Base-by-base conservation (phyloP, 768 basidiomycete species). In the Mycena leptocephala region DNA sequence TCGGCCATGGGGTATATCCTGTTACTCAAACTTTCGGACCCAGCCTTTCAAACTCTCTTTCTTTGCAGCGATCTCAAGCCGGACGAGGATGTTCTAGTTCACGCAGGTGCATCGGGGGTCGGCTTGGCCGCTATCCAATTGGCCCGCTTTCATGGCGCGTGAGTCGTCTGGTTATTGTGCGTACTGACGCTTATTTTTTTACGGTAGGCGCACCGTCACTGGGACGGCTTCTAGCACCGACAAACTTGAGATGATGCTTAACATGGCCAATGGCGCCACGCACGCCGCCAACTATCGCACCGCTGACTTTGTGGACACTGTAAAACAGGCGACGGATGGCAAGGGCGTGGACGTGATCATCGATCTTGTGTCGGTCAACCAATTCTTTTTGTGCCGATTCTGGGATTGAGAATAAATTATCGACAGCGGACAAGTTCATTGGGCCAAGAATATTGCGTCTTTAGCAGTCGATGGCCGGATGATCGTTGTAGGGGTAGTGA, bases 71-170 rank as follows among this genome's bases (percentile, higher is more conserved):
- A 94, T 77, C 80, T 97, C 62, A 91, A 94, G 81, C 80, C 88
- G 74, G 92, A 92, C 33, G 93, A 96, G 62, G 85, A 94, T 80
- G 95, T 96, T 7, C 89, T 99, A 16, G 88, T 98, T 20, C 97
- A 98, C 81, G 96, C 97, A 22, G 97, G 93, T 7, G 96, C 96
- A 6, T 96, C 95, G 16, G 96, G 97, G 24, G 96, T 98, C 8
- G 96, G 96, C 3, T 84, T 97, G 22, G 94, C 97, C 2, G 95
- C 95, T 16, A 95, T 95, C 62, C 97, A 98, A 84, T 85, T 98
- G 24, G 95, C 97, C 26, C 92, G 95, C 26, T 80, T 89, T 53
- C 91, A 89, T 74, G 92, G 91, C 67, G 95, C 95, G 94, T 95
- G 81, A 86, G 94, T 90, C 73, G 13, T 69, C 24, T 37, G 28